Base-by-base conservation (phyloP, 257 asterid species). In the Linaria vulgaris region DNA sequence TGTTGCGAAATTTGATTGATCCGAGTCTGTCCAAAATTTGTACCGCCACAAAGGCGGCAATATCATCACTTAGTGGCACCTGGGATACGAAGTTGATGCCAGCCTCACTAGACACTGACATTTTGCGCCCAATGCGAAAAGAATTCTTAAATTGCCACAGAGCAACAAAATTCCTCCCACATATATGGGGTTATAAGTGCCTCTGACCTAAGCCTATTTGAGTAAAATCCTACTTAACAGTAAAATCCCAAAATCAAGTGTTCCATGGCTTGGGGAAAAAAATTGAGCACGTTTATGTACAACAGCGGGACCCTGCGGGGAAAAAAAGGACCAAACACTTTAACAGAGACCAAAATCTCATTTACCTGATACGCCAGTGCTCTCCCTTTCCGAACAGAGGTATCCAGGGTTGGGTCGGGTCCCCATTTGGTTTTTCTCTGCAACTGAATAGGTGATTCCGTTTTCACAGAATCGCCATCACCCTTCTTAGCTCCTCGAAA, bases 361-460 rank as follows among this genome's bases (percentile, higher is more conserved):
- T 46, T 58, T 80, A 88, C 98, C 98, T 89, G 94, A 80, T 88
- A 92, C 2, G 97, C 97, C 68, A 69, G 67, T 56, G 94, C 86
- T 77, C 94, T 83, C 67, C 86, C 95, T 79, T 78, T 92, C 60
- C 88, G 80, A 56, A 87, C 94, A 65, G 91, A 67, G 49, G 83
- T 38, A 72, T 87, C 98, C 70, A 75, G 73, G 15, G 88, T 74
- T 37, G 80, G 80, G 79, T 89, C 97, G 62, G 91, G 88, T 54
- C 94, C 98, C 98, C 98, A 92, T 82, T 82, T 86, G 74, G 97
- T 88, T 74, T 92, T 89, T 68, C 97, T 83, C 54, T 63, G 85
- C 56, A 63, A 79, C 68, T 59, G 79, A 66, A 79, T 79, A 57
- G 59, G 71, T 56, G 80, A 67, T 59, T 89, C 97, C 61, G 79